phyloP scores from a whole-genome alignment of 139 green algal genomes.

The Micractinium conductrix region DNA sequence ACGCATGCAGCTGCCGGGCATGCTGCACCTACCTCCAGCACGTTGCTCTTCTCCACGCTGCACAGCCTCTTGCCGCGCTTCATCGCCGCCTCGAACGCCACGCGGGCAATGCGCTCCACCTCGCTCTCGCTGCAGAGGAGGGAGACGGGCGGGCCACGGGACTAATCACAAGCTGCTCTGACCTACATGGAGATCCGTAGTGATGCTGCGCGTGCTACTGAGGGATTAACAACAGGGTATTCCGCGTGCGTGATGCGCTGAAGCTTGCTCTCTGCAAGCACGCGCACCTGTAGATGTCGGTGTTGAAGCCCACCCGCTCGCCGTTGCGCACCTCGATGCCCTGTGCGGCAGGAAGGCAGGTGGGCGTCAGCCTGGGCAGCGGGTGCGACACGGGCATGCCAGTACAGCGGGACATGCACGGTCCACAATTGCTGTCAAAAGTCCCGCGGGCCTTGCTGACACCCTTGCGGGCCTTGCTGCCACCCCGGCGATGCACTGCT shows the following conservation, averaged over 20 bases:
- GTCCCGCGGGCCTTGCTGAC: too few relatives aligned
- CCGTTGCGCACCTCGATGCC: constrained; percentile 69
- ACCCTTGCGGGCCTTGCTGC: too few relatives aligned
- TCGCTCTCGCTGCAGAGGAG: constrained; percentile 50
- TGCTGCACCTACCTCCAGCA: constrained; percentile 83
- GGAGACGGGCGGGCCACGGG: too few relatives aligned
- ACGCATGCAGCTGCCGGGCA: not conserved
- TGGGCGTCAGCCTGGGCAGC: not conserved
- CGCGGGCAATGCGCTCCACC: constrained; percentile 95
- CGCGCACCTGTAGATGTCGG: constrained; percentile 88
- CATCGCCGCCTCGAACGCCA: constrained; percentile 92
- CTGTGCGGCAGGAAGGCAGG: not conserved
- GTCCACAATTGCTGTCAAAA: too few relatives aligned
- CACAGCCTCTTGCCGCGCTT: constrained; percentile 85
- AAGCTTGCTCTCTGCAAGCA: too few relatives aligned
- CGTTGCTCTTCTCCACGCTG: constrained; percentile 98
- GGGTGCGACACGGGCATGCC: not conserved
- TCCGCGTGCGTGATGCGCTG: too few relatives aligned
- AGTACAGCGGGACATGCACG: too few relatives aligned
- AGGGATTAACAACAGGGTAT: too few relatives aligned
- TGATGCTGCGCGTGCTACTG: too few relatives aligned
- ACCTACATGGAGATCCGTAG: too few relatives aligned
- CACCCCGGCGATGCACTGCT: too few relatives aligned
- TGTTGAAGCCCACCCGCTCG: constrained; percentile 95
- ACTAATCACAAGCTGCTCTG: too few relatives aligned